A percentile compares a stretch with the other conserved stretches of the same genome.
phyloP scores from a whole-genome alignment of 1,284 basidiomycete species.

The Bjerkandera adusta region DNA sequence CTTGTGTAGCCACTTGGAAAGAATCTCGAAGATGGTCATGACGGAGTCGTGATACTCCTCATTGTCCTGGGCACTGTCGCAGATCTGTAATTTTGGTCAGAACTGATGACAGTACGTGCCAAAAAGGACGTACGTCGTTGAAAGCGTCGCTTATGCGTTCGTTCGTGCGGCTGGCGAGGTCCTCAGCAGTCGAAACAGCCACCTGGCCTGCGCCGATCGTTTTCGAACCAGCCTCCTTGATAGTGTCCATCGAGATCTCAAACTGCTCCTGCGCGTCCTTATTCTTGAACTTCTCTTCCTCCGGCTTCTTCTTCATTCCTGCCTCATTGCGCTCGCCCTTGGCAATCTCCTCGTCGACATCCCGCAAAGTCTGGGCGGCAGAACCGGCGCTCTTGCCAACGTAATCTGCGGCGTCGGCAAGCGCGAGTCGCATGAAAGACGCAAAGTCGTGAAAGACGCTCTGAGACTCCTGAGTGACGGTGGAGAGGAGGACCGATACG shows the following conservation, averaged over 20 bases:
- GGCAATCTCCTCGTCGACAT: conserved; percentile 54
- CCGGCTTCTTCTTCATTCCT: conserved; percentile 48
- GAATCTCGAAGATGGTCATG: conserved; percentile 50
- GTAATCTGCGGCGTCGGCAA: conserved; percentile 61
- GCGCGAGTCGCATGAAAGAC: conserved; percentile 56
- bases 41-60: conserved; percentile 53
- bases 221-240: conserved; percentile 52
- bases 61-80: conserved; percentile 59
- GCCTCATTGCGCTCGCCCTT: conserved; percentile 54
- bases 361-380: conserved; percentile 49
- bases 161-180: conserved; percentile 40
- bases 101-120: too few species aligned
- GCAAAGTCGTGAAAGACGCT: conserved; percentile 58
- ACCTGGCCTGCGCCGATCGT: conserved; percentile 53
- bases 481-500: conserved; percentile 49
- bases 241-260: conserved; percentile 61
- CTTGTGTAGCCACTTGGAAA: conserved; percentile 54
- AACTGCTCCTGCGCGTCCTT: conserved; percentile 46
- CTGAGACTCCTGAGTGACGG: conserved; percentile 48
- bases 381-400: conserved; percentile 47
- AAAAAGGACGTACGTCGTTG: conserved; percentile 43
- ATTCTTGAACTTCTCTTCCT: conserved; percentile 42
- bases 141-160: conserved; percentile 47
- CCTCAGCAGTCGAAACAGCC: conserved; percentile 38
- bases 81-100: conserved; percentile 50